Evolutionary conservation across 1,139 yeast species (phyloP).

Genomic region (Lodderomyces jiufengensis): DNA sequence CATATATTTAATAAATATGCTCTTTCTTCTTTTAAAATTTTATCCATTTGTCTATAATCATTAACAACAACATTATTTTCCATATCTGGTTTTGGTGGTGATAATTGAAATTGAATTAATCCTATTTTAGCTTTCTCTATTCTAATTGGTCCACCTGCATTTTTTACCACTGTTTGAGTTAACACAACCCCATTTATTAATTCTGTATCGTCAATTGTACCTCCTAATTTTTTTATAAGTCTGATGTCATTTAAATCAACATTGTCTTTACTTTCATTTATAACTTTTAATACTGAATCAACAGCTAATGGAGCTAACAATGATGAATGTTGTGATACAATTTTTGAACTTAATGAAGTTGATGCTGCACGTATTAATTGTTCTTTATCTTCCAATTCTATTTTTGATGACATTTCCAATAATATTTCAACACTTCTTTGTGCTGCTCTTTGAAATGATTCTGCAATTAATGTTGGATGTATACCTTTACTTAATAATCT

Average conservation of each 20-base stretch:
- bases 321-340: constrained; percentile 87
- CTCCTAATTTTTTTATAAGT: constrained; percentile 90
- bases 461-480: constrained; percentile 94
- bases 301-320: constrained; percentile 92
- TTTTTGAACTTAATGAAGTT: constrained; percentile 89
- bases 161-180: constrained; percentile 83
- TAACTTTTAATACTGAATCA: constrained; percentile 82
- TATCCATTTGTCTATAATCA: constrained; percentile 99
- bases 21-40: constrained; percentile 94
- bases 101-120: constrained; percentile 88
- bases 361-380: constrained; percentile 88
- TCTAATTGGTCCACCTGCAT: constrained; percentile 95
- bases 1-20: constrained; percentile 91
- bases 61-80: constrained; percentile 96
- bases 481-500: constrained; percentile 83
- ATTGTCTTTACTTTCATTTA: constrained; percentile 47
- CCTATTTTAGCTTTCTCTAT: constrained; percentile 93
- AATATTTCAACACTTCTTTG: constrained; percentile 79
- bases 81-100: constrained; percentile 99
- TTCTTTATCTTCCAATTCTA: constrained; percentile 73
- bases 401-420: constrained; percentile 77
- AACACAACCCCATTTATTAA: constrained; percentile 90
- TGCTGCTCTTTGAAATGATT: constrained; percentile 93
- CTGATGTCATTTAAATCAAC: constrained; percentile 89
- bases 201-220: constrained; percentile 95